Percentiles rank a stretch among this genome's conserved stretches.
phyloP scores from a whole-genome alignment of 2,329 filamentous ascomycete species.

The Trichoderma citrinoviride region DNA sequence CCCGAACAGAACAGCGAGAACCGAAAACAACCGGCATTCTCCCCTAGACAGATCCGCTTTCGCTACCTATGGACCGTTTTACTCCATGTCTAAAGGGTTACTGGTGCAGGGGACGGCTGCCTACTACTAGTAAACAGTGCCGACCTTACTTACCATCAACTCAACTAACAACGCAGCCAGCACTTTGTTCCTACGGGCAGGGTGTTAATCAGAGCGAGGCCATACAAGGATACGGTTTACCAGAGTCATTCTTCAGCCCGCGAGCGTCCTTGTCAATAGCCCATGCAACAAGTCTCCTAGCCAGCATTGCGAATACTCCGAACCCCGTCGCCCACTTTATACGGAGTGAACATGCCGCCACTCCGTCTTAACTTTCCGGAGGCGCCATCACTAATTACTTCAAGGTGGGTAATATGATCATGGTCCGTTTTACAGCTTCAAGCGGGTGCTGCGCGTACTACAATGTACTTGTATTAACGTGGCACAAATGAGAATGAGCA shows the following conservation, averaged over 20 bases:
- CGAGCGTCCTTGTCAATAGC: not conserved
- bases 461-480: not conserved
- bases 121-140: not conserved
- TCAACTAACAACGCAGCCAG: not conserved
- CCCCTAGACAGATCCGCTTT: slow-evolving; percentile 6
- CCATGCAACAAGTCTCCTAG: not conserved
- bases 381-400: not conserved
- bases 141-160: not conserved
- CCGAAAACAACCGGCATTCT: slow-evolving; percentile 7
- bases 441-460: not conserved
- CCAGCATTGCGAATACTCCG: not conserved
- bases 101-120: not conserved
- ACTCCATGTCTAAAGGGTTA: not conserved
- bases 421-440: too few relatives aligned
- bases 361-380: not conserved
- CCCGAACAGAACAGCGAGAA: slow-evolving; percentile 19
- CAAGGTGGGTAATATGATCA: not conserved
- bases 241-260: slow-evolving; percentile 8
- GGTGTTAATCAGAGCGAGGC: not conserved
- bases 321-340: not conserved
- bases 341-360: not conserved
- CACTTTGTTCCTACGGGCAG: not conserved
- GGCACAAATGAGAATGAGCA: not conserved
- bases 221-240: not conserved
- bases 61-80: not conserved